Percentiles rank a stretch among this genome's conserved stretches.
These are phyloP conservation scores for Diversispora eburnea DNA, from an alignment of 192 early-diverging fungal genomes.

Conservation along the genomic window DNA sequence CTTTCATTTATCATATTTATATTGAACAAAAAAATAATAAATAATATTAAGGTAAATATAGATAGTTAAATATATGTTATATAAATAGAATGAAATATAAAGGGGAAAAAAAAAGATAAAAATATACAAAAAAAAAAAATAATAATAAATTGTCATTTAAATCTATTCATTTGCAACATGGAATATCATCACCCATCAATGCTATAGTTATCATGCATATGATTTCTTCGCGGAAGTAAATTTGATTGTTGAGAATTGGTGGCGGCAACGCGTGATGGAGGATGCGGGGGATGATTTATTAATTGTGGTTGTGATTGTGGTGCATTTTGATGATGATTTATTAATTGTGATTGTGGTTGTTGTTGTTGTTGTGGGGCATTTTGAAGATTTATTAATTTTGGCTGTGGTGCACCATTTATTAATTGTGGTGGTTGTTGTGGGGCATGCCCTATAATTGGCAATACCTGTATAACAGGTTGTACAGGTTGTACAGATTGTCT, in stretches of 20 bases:
- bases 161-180: neutral
- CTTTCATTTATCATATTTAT: no score
- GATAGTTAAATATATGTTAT: no score
- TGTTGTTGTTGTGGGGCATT: neutral
- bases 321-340: constrained; percentile 1
- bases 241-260: neutral
- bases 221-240: constrained; percentile 3
- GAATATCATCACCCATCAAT: neutral
- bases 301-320: neutral
- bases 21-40: no score
- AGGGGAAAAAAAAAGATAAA: no score
- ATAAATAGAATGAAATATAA: no score
- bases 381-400: neutral
- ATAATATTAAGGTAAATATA: no score
- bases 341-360: no score
- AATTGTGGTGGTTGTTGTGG: neutral
- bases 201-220: constrained; percentile 20
- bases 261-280: neutral
- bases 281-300: neutral
- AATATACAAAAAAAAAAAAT: neutral
- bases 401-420: neutral
- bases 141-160: neutral
- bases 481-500: neutral
- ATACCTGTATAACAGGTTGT: neutral
- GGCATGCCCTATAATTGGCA: constrained; percentile 16